These are phyloP conservation scores for Cadophora luteo-olivacea DNA, from an alignment of 2,329 filamentous ascomycete species.

Conservation along the genomic window DNA sequence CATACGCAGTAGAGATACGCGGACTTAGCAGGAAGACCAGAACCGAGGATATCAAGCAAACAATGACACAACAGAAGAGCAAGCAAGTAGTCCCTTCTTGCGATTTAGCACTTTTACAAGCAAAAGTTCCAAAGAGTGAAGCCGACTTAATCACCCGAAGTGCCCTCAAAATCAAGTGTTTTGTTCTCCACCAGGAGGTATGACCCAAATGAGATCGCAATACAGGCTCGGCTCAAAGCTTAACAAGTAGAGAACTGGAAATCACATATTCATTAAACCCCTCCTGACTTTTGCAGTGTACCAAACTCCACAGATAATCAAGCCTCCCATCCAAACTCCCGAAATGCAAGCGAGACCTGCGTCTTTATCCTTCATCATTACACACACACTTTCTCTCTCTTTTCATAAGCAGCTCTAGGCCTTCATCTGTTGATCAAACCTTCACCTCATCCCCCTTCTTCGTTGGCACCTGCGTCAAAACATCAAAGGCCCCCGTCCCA, in stretches of 20 bases:
- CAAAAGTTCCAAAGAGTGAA: too few relatives aligned
- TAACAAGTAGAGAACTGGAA: background rate
- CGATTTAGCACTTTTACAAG: too few relatives aligned
- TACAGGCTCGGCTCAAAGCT: background rate
- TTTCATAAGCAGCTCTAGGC: too few relatives aligned
- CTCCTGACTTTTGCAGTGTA: conserved; percentile 13
- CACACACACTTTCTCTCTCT: background rate
- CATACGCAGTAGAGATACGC: too few relatives aligned
- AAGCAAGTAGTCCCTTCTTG: too few relatives aligned
- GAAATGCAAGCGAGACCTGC: background rate
- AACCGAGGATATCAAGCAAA: too few relatives aligned
- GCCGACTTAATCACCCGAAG: too few relatives aligned
- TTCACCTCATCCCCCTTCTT: conserved; percentile 31
- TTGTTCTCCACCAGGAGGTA: too few relatives aligned
- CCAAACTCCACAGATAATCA: conserved; percentile 9
- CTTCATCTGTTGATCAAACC: background rate
- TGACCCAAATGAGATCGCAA: background rate
- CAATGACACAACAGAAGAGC: too few relatives aligned
- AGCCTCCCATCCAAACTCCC: background rate
- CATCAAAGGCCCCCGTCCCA: conserved; percentile 92
- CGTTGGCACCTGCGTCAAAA: conserved; percentile 66
- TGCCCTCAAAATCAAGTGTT: too few relatives aligned
- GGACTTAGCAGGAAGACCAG: too few relatives aligned
- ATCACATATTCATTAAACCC: background rate
- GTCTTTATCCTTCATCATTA: conserved; percentile 3